Conservation (phyloP, 2,329 filamentous ascomycete species). For the Sporothrix phasma region DNA sequence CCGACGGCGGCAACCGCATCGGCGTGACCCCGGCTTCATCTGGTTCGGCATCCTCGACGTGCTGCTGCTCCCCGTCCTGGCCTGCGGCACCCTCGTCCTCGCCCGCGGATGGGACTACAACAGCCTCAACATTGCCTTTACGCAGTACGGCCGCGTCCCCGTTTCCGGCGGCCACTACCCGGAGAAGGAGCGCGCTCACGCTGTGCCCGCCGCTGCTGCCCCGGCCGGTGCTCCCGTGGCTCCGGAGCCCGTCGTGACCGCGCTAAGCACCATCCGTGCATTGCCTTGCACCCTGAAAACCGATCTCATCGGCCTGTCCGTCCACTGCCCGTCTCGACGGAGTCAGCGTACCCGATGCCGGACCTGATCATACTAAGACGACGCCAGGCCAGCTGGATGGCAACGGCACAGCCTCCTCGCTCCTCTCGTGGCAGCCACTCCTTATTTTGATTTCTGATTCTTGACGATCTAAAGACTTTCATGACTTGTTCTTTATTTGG, state of each 20-base stretch:
- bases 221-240: conserved; percentile 11
- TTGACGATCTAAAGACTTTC: not conserved
- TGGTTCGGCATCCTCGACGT: conserved; percentile 47
- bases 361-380: not conserved
- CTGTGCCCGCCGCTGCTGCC: conserved; percentile 19
- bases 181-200: conserved; percentile 32
- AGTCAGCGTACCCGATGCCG: not conserved
- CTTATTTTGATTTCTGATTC: not conserved
- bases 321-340: not conserved
- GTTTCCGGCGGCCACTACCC: conserved; percentile 33
- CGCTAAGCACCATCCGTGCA: not conserved
- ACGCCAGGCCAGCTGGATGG: not conserved
- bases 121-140: conserved; percentile 42
- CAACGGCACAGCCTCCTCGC: too few species aligned
- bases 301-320: not conserved
- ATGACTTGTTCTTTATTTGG: not conserved
- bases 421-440: not conserved
- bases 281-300: not conserved
- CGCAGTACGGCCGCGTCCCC: conserved; percentile 43
- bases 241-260: conserved; percentile 2
- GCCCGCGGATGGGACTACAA: conserved; percentile 42
- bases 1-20: conserved; percentile 43
- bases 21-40: conserved; percentile 36
- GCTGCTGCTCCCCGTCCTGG: conserved; percentile 36
- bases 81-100: conserved; percentile 34